Base-by-base conservation (phyloP, 2,329 filamentous ascomycete genomes). In the Verticillium nonalfalfae region DNA sequence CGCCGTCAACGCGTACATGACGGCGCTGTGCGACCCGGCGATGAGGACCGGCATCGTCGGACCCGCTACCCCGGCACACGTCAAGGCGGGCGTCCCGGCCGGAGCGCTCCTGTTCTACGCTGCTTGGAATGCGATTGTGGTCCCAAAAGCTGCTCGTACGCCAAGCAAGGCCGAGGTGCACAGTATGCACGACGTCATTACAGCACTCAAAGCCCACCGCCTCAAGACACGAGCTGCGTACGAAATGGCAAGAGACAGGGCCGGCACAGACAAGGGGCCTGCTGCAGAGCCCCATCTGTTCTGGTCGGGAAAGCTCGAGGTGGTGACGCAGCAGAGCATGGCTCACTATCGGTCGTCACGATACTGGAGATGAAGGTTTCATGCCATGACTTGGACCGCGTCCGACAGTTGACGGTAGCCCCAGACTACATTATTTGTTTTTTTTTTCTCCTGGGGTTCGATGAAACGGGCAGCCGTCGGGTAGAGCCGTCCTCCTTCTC, bases 81-180 rank as follows among this genome's bases (percentile, higher is more conserved):
- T 82, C 15, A 71, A 68, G 2, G 80, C 81, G 0, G 84, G 84
- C 1, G 81, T 79, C 4, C 83, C 83, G 4, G 57, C 69, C 0
- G 71, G 74, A 0, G 71, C 74, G 1, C 78, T 76, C 60, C 69
- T 86, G 45, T 85, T 80, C 65, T 73, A 79, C 34, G 76, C 74
- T 1, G 83, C 83, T 0, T 86, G 84, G 84, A 76, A 78, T 62
- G 75, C 74, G 5, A 79, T 83, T 59, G 62, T 83, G 3, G 71
- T 77, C 63, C 77, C 78, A 7, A 59, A 54, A 0, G 62, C 64
- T 14, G 63, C 76, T 34, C 60, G 59, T 3, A 54, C 64, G 26
- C 78, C 78, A 0, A 63, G 67, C 4, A 61, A 59, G 35, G 61
- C 52, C 7, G 71, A 75, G 7, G 62, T 80, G 15, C 60, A 65